Conservation (phyloP, 106 monocot species). For the Narthecium ossifragum region DNA sequence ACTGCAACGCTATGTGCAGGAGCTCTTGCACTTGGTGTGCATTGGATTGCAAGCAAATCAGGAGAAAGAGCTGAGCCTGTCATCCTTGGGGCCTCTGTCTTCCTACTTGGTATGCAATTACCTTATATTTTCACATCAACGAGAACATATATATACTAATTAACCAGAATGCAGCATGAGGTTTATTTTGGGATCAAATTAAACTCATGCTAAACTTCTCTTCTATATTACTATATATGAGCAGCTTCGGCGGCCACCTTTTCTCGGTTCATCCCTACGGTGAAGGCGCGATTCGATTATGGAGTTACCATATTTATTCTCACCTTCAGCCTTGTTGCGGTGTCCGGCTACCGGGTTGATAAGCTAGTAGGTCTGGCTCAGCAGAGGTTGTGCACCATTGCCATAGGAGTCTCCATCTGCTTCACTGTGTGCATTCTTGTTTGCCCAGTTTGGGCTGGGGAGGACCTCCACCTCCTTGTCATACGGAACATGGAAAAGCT, state of each 20-base stretch:
- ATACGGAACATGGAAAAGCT: slow-evolving; percentile 55
- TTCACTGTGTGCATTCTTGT: slow-evolving; percentile 27
- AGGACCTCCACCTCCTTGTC: slow-evolving; percentile 43
- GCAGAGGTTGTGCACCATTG: slow-evolving; percentile 32
- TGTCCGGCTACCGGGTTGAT: slow-evolving; percentile 51
- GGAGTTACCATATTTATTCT: slow-evolving; percentile 59
- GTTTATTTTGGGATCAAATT: background rate
- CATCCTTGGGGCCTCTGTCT: slow-evolving; percentile 37
- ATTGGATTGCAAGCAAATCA: slow-evolving; percentile 42
- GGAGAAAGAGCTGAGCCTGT: slow-evolving; percentile 42
- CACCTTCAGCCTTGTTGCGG: slow-evolving; percentile 43
- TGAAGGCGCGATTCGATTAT: slow-evolving; percentile 47
- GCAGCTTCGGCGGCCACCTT: slow-evolving; percentile 53
- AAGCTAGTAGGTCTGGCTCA: slow-evolving; percentile 30
- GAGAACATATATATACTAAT: background rate
- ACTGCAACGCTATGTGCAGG: slow-evolving; percentile 39
- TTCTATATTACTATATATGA: background rate
- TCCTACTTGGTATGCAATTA: slow-evolving; percentile 41
- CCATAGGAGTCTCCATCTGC: slow-evolving; percentile 40
- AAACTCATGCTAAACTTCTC: no score
- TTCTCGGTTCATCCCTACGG: slow-evolving; percentile 35
- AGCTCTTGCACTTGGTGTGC: slow-evolving; percentile 46
- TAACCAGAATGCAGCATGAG: background rate
- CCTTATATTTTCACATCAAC: background rate
- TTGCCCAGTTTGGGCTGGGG: slow-evolving; percentile 41